Conservation (phyloP, 1,139 yeast genomes). For the Hyphopichia khmerensis region DNA sequence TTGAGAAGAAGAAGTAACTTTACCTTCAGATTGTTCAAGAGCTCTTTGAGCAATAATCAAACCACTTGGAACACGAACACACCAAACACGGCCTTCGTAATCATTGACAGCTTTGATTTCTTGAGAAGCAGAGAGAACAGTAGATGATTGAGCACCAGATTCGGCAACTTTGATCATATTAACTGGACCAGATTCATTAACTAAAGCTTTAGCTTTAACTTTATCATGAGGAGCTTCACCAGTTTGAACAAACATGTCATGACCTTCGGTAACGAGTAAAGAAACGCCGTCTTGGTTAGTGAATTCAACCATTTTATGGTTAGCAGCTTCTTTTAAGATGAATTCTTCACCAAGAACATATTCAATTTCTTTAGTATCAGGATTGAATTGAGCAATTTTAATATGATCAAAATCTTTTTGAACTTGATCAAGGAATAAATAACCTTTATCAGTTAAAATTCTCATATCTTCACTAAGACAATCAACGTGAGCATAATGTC, state of each 20-base stretch:
- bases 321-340: not conserved
- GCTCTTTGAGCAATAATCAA: not conserved
- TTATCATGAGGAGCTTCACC: not conserved
- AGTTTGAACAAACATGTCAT: not conserved
- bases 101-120: not conserved
- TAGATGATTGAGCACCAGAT: not conserved
- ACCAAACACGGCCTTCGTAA: constrained; percentile 1
- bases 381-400: not conserved
- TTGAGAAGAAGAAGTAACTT: not conserved
- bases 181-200: not conserved
- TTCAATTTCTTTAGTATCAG: not conserved
- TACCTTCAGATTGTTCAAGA: not conserved
- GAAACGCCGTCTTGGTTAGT: not conserved
- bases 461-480: constrained; percentile 16
- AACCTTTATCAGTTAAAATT: constrained; percentile 1
- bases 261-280: constrained; percentile 1
- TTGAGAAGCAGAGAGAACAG: not conserved
- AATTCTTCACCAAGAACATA: constrained; percentile 1
- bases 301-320: constrained; percentile 1
- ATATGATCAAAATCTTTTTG: not conserved
- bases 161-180: no score
- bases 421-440: not conserved
- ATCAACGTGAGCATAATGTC: constrained; percentile 97
- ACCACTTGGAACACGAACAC: constrained; percentile 1
- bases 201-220: not conserved